Base-by-base conservation (phyloP, 768 basidiomycete genomes). In the Pleurotus tuoliensis region DNA sequence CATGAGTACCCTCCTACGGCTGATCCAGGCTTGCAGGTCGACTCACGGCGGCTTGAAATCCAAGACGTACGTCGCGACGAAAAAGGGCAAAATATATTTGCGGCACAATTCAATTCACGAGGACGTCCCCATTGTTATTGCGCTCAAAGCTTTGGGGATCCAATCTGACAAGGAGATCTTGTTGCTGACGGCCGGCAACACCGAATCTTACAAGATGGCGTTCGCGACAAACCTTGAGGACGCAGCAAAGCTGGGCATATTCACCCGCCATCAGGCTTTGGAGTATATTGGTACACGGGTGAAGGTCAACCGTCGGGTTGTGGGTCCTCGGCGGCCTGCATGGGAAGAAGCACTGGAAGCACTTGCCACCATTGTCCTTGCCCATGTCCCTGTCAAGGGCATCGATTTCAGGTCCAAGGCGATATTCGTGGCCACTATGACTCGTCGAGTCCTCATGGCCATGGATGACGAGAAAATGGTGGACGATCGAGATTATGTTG, bases 141-240 rank as follows among this genome's bases (percentile, higher is more conserved):
- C 93, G 8, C 86, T 99, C 63, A 98, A 98, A 72, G 97, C 97
- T 6, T 84, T 99, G 45, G 94, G 96, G 3, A 86, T 97, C 60
- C 92, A 95, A 63, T 94, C 97, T 2, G 96, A 98, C 75, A 98
- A 97, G 72, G 97, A 99, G 68, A 96, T 98, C 45, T 83, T 98
- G 22, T 81, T 98, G 20, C 82, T 98, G 53, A 94, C 93, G 5
- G 94, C 95, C 44, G 97, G 97, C 5, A 90, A 85, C 63, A 88
- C 90, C 38, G 95, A 97, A 59, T 82, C 85, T 8, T 96, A 94
- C 76, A 92, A 88, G 66, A 80, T 79, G 18, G 80, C 87, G 0
- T 98, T 99, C 70, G 86, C 94, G 2, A 83, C 92, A 45, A 97
- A 91, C 67, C 77, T 99, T 15, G 97, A 99, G 71, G 96, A 98